A percentile compares a stretch with the other conserved stretches of the same genome.
phyloP scores from a whole-genome alignment of 2,329 filamentous ascomycete species.

The Pseudogymnoascus sp. region DNA sequence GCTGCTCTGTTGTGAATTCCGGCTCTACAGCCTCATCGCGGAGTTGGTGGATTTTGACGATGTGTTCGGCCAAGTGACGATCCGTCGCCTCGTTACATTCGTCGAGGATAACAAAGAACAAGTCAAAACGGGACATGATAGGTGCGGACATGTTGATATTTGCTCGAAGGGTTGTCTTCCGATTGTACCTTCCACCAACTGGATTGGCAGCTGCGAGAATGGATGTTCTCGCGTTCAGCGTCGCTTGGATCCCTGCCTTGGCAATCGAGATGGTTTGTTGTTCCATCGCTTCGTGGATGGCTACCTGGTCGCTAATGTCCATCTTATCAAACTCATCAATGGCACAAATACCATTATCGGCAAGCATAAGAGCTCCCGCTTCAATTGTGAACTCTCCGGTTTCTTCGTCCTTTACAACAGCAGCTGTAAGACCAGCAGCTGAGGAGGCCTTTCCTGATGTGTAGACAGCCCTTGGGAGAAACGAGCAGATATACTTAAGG shows the following conservation, averaged over 20 bases:
- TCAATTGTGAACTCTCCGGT: slow-evolving; percentile 98
- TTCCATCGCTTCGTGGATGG: slow-evolving; percentile 99
- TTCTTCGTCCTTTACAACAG: slow-evolving; percentile 95
- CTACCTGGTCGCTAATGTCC: slow-evolving; percentile 94
- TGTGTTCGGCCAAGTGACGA: slow-evolving; percentile 85
- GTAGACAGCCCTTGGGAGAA: slow-evolving; percentile 93
- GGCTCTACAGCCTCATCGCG: slow-evolving; percentile 87
- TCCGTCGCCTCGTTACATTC: slow-evolving; percentile 92
- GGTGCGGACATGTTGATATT: slow-evolving; percentile 99
- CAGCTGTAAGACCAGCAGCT: slow-evolving; percentile 91
- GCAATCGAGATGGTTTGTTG: slow-evolving; percentile 99
- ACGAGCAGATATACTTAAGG: slow-evolving; percentile 93
- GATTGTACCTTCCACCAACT: slow-evolving; percentile 92
- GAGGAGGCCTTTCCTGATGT: slow-evolving; percentile 97
- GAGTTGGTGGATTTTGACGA: slow-evolving; percentile 86
- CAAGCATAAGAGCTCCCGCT: slow-evolving; percentile 93
- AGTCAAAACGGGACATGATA: slow-evolving; percentile 98
- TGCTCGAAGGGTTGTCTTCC: slow-evolving; percentile 82
- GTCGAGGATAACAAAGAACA: slow-evolving; percentile 96
- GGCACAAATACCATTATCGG: slow-evolving; percentile 92
- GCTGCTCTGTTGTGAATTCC: slow-evolving; percentile 90
- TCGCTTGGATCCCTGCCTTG: slow-evolving; percentile 96
- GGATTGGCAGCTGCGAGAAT: slow-evolving; percentile 96
- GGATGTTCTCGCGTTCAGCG: slow-evolving; percentile 87
- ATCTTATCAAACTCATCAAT: slow-evolving; percentile 99